Base-by-base conservation (phyloP, 1,284 basidiomycete species). In the Chalciporus sp. region DNA sequence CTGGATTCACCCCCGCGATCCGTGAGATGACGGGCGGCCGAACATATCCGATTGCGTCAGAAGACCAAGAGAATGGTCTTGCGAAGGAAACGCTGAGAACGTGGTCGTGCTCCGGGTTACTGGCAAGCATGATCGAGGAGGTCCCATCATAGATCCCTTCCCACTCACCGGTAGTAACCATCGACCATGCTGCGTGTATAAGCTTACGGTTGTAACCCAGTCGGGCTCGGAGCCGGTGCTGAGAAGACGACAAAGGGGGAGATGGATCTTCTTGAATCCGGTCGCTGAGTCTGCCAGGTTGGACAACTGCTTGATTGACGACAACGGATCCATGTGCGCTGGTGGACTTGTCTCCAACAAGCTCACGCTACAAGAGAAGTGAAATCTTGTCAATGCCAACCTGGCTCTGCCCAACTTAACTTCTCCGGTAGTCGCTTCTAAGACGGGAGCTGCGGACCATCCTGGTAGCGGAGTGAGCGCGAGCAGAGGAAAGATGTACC, bases 1-100 rank as follows among this genome's bases (percentile, higher is more conserved):
- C 23, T 23, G 6, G 23, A 23, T 23, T 23, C 23, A 23, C 23
- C 23, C 23, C 23, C 9, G 27, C 44, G 37, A 27, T 5, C 27
- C n/a, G 17, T 46, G n/a, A 40, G 52, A 55, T 28, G 42, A 29
- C 28, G n/a, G 10, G 42, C 19, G 27, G 33, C 49, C 48, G 42
- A 35, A 42, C 20, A 6, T 31, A 11, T 31, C 29, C 27, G 27
- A 28, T 9, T 12, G 29, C 29, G 10, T 12, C 41, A 42, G 16
- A 41, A 41, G 53, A 44, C 28, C 35, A 26, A 27, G 33, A 14
- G 27, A 26, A 35, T 16, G 14, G 17, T 31, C 5, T 20, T 41
- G 23, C 16, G 9, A 42, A 23, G 29, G n/a, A 8, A 33, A 31
- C 12, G n/a, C 20, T 12, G 17, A 20, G 20, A 27, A 17, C 43